phyloP scores from a whole-genome alignment of 2,329 filamentous ascomycete genomes.

The Exophiala aquamarina region DNA sequence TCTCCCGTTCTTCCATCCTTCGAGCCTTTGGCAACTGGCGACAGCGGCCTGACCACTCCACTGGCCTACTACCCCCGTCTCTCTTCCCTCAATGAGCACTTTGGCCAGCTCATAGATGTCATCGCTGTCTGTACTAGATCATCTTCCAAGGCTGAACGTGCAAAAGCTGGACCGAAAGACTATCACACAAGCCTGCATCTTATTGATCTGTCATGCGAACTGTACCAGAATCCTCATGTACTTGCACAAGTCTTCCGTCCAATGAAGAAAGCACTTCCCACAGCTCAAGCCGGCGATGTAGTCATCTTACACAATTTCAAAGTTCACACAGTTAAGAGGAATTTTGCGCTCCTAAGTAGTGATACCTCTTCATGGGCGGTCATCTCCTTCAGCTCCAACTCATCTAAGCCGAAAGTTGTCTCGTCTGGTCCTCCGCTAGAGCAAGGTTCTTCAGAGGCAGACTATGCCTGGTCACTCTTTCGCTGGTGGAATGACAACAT shows the following conservation, averaged over 20 bases:
- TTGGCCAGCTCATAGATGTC: constrained; percentile 40
- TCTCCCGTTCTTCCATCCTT: background rate
- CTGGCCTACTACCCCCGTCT: constrained; percentile 46
- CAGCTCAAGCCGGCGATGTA: constrained; percentile 38
- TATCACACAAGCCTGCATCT: constrained; percentile 42
- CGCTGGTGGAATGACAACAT: constrained; percentile 38
- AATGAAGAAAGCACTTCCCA: constrained; percentile 40
- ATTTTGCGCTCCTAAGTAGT: constrained; percentile 41
- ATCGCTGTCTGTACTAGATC: constrained; percentile 41
- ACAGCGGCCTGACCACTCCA: constrained; percentile 38
- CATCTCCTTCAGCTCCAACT: constrained; percentile 29
- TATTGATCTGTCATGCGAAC: constrained; percentile 44
- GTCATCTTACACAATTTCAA: constrained; percentile 48
- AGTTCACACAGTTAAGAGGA: constrained; percentile 41
- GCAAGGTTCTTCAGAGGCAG: constrained; percentile 37
- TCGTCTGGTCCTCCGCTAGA: constrained; percentile 42
- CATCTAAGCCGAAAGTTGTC: constrained; percentile 29
- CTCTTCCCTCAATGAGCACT: constrained; percentile 43
- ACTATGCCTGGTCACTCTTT: background rate
- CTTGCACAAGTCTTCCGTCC: constrained; percentile 44
- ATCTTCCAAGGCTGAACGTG: constrained; percentile 27
- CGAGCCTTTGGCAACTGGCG: background rate
- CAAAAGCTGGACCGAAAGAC: constrained; percentile 40
- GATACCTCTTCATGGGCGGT: constrained; percentile 49
- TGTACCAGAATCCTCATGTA: constrained; percentile 29